Conservation (phyloP, 2,329 filamentous ascomycete species). For the Hymenoscyphus linearis region DNA sequence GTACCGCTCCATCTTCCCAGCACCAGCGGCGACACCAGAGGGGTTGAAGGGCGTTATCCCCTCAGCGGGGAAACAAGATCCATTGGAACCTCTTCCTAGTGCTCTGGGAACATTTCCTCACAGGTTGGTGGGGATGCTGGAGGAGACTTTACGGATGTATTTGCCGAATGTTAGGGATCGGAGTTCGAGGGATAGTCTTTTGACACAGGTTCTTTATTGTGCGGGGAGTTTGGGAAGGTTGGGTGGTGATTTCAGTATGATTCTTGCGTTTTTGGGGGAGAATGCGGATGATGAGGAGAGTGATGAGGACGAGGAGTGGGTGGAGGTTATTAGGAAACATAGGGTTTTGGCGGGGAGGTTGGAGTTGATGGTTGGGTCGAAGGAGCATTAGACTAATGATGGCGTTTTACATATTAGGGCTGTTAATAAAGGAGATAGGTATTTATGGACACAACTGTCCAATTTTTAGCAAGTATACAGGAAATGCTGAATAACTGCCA, state of each 20-base stretch:
- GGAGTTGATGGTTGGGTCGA: slow-evolving; percentile 57
- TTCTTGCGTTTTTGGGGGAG: slow-evolving; percentile 59
- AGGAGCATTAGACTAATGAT: slow-evolving; percentile 14
- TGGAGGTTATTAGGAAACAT: slow-evolving; percentile 83
- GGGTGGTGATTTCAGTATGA: slow-evolving; percentile 87
- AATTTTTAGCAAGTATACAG: too few relatives aligned
- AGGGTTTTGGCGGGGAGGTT: slow-evolving; percentile 74
- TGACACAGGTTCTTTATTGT: slow-evolving; percentile 91
- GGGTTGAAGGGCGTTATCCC: slow-evolving; percentile 19
- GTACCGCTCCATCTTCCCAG: slow-evolving; percentile 83
- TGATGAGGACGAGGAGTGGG: slow-evolving; percentile 62
- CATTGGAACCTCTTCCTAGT: slow-evolving; percentile 61
- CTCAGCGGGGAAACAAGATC: slow-evolving; percentile 30
- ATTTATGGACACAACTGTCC: not conserved
- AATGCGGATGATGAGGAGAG: slow-evolving; percentile 28
- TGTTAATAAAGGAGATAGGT: not conserved
- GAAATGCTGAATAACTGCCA: too few relatives aligned
- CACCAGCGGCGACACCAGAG: slow-evolving; percentile 26
- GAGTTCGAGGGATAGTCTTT: slow-evolving; percentile 74
- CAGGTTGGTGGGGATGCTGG: slow-evolving; percentile 74
- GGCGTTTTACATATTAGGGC: not conserved
- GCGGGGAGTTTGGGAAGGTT: slow-evolving; percentile 84
- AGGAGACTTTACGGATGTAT: slow-evolving; percentile 69
- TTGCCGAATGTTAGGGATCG: slow-evolving; percentile 78
- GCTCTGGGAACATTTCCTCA: slow-evolving; percentile 79